Conservation (phyloP, 805 yeast genomes). For the Teunomyces stri region DNA sequence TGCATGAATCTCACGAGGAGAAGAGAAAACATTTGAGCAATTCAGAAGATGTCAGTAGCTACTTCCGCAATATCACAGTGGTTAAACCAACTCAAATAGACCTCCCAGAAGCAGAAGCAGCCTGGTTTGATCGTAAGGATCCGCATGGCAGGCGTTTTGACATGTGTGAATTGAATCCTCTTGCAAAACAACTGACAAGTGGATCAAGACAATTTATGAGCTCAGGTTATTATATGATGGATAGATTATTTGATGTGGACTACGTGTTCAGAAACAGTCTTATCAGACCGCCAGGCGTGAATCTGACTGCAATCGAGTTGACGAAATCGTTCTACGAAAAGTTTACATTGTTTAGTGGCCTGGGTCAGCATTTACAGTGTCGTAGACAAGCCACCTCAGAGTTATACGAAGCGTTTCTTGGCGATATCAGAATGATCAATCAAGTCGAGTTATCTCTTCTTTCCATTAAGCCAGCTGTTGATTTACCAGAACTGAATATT, state of each 20-base stretch:
- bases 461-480: conserved; percentile 1
- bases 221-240: conserved; percentile 40
- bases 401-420: conserved; percentile 27
- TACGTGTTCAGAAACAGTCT: conserved; percentile 38
- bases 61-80: conserved; percentile 14
- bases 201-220: conserved; percentile 17
- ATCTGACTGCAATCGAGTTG: conserved; percentile 22
- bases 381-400: conserved; percentile 24
- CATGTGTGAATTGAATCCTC: conserved; percentile 32
- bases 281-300: conserved; percentile 39
- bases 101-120: neutral
- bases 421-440: conserved; percentile 24
- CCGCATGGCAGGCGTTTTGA: conserved; percentile 19
- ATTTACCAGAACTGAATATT: conserved; percentile 10
- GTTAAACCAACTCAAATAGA: neutral
- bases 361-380: conserved; percentile 28
- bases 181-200: neutral
- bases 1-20: conserved; percentile 3
- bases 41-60: conserved; percentile 1
- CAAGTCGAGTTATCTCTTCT: conserved; percentile 22
- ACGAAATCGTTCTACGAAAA: conserved; percentile 23
- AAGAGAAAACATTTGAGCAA: conserved; percentile 6
- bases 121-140: conserved; percentile 9
- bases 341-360: conserved; percentile 21
- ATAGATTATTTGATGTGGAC: conserved; percentile 47